These are phyloP conservation scores for Scutellaria minor DNA, from an alignment of 257 asterid species.

Conservation along the genomic window DNA sequence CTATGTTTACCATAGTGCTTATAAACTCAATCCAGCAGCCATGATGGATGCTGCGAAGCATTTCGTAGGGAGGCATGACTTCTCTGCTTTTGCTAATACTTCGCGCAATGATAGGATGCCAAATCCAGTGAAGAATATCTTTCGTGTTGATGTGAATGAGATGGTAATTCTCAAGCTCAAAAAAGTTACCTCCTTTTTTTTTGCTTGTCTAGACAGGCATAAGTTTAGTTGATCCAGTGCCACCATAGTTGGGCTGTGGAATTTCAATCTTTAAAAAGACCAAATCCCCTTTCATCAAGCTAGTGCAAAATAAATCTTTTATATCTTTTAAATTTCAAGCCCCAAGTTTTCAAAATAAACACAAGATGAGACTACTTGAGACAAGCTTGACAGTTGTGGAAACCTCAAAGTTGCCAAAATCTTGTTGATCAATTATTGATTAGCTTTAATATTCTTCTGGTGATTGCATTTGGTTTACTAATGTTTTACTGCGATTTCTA, in stretches of 20 bases:
- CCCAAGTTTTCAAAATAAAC: conserved; percentile 14
- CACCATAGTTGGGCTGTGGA: conserved; percentile 26
- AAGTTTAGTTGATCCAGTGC: conserved; percentile 10
- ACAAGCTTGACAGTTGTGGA: background rate
- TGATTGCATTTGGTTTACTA: background rate
- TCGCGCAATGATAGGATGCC: conserved; percentile 71
- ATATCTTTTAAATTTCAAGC: conserved; percentile 22
- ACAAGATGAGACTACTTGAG: conserved; percentile 7
- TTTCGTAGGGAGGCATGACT: conserved; percentile 81
- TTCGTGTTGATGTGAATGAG: conserved; percentile 72
- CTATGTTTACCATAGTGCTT: conserved; percentile 68
- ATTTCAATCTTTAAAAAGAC: conserved; percentile 12
- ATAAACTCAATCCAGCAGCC: conserved; percentile 65
- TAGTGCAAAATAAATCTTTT: conserved; percentile 16
- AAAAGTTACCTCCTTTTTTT: conserved; percentile 6
- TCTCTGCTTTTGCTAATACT: conserved; percentile 81
- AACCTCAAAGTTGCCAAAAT: conserved; percentile 1
- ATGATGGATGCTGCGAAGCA: conserved; percentile 79
- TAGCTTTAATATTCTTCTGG: conserved; percentile 22
- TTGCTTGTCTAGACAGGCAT: conserved; percentile 1
- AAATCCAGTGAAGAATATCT: conserved; percentile 73
- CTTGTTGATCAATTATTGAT: background rate
- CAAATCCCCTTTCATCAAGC: background rate
- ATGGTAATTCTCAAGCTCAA: conserved; percentile 49
- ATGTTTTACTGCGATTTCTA: background rate